Conservation (phyloP, 2,329 filamentous ascomycete genomes). For the Penicillium sp. region DNA sequence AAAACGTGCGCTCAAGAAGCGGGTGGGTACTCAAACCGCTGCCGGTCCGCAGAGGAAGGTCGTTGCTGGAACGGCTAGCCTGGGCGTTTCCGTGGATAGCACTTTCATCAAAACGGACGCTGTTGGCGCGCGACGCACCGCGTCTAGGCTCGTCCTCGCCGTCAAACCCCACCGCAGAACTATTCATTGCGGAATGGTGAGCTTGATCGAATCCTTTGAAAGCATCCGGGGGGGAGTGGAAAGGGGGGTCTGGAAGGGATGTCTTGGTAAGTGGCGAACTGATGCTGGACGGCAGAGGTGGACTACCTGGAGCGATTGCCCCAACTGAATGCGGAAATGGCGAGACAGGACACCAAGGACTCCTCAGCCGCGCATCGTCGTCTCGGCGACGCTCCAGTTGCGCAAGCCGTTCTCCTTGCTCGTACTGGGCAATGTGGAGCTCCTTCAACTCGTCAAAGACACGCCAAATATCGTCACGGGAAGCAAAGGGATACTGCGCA, state of each 20-base stretch:
- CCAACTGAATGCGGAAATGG: slow-evolving; percentile 86
- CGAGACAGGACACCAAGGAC: slow-evolving; percentile 80
- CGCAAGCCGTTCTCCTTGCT: slow-evolving; percentile 61
- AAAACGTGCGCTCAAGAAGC: slow-evolving; percentile 86
- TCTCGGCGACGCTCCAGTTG: slow-evolving; percentile 62
- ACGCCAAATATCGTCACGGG: slow-evolving; percentile 65
- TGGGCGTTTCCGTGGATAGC: slow-evolving; percentile 87
- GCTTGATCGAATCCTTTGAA: slow-evolving; percentile 87
- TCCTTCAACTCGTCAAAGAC: slow-evolving; percentile 63
- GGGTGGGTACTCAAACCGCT: slow-evolving; percentile 76
- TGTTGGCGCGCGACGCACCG: slow-evolving; percentile 88
- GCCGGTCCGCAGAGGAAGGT: slow-evolving; percentile 74
- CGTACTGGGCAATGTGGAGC: slow-evolving; percentile 59
- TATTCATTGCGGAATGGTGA: slow-evolving; percentile 75
- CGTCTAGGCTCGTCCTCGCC: slow-evolving; percentile 82
- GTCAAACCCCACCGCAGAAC: slow-evolving; percentile 74
- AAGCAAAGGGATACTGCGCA: slow-evolving; percentile 63
- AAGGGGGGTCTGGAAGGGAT: slow-evolving; percentile 64
- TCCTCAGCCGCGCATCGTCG: slow-evolving; percentile 68
- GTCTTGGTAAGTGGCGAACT: slow-evolving; percentile 8
- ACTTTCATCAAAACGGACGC: slow-evolving; percentile 95
- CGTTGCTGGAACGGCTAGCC: slow-evolving; percentile 75
- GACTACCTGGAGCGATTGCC: slow-evolving; percentile 83
- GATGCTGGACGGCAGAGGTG: slow-evolving; percentile 5
- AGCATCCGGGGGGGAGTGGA: slow-evolving; percentile 75